Percentiles rank a stretch among this genome's conserved stretches.
These are phyloP conservation scores for Colletotrichum sp. DNA, from an alignment of 2,329 filamentous ascomycete species.

Conservation along the genomic window DNA sequence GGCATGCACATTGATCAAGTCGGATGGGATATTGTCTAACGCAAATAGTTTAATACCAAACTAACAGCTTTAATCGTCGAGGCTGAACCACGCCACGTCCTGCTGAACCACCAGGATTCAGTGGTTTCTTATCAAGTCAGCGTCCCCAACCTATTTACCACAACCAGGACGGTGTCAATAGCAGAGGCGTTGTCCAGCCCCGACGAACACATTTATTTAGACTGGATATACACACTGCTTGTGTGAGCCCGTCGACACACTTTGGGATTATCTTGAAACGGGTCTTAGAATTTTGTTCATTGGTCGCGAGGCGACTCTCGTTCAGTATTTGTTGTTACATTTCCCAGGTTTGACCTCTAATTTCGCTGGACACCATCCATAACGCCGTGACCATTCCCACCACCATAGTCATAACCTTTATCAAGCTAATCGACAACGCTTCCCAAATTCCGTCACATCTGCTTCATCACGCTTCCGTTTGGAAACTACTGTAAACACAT, in stretches of 20 bases:
- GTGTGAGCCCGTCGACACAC: neutral
- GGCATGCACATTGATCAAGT: neutral
- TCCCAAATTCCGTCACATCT: neutral
- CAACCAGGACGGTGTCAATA: no score
- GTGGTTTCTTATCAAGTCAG: no score
- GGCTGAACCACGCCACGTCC: no score
- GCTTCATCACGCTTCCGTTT: conserved; percentile 11
- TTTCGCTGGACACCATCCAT: neutral
- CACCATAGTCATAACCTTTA: neutral
- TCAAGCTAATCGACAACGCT: conserved; percentile 18
- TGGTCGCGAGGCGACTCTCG: neutral
- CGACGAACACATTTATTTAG: no score
- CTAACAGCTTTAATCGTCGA: neutral
- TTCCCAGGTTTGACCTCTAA: neutral
- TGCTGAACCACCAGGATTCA: no score
- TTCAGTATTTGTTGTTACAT: neutral
- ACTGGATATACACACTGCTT: neutral
- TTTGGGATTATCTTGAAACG: neutral
- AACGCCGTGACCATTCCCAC: neutral
- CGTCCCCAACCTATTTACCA: no score
- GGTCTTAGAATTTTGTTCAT: neutral
- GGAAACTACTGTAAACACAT: neutral
- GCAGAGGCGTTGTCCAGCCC: no score
- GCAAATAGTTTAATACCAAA: neutral
- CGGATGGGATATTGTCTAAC: neutral